phyloP scores from a whole-genome alignment of 75 land plant species.

The Cunninghamia lanceolata region DNA sequence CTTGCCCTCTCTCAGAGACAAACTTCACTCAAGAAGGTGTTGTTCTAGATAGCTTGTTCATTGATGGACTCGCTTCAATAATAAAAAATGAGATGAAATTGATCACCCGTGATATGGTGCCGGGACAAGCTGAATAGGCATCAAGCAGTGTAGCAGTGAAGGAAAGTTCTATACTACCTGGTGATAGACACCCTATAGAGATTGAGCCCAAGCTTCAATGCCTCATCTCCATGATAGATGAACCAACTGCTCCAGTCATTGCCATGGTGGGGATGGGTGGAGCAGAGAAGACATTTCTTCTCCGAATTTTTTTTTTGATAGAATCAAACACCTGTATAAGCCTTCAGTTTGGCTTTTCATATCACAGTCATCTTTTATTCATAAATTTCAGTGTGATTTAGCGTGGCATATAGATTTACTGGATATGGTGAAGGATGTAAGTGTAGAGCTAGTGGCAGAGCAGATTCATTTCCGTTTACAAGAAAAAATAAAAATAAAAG shows the following conservation, averaged over 20 bases:
- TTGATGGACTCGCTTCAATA: no score
- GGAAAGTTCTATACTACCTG: no score
- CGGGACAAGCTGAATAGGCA: background rate
- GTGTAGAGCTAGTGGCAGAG: background rate
- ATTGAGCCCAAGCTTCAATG: background rate
- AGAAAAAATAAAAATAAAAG: no score
- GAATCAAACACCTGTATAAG: no score
- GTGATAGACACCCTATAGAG: background rate
- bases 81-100: no score
- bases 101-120: no score
- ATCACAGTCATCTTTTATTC: background rate
- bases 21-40: background rate
- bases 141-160: background rate
- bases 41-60: no score
- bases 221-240: background rate
- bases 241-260: no score
- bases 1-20: no score
- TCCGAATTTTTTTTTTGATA: background rate
- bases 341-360: background rate
- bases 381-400: background rate
- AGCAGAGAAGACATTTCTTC: background rate
- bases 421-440: background rate
- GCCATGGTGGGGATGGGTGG: background rate
- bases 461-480: background rate
- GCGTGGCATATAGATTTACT: background rate